phyloP scores from a whole-genome alignment of 148 eudicot genomes.

The Amaranthus cruentus region DNA sequence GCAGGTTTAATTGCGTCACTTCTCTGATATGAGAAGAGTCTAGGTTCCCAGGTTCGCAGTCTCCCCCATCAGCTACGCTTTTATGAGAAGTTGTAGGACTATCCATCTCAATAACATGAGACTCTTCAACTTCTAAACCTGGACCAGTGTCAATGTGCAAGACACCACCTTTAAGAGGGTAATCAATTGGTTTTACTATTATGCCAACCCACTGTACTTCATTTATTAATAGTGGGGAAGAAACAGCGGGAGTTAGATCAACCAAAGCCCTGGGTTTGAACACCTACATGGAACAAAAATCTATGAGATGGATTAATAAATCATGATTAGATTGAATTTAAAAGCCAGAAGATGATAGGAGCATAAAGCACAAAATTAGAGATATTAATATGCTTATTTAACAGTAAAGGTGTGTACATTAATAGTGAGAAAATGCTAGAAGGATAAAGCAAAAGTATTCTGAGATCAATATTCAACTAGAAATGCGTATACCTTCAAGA shows the following conservation, averaged over 20 bases:
- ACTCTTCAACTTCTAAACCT: constrained; percentile 66
- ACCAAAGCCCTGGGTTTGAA: constrained; percentile 89
- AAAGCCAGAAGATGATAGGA: constrained; percentile 6
- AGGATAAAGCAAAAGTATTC: background rate
- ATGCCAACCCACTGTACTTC: constrained; percentile 97
- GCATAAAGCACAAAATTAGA: background rate
- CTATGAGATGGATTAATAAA: constrained; percentile 12
- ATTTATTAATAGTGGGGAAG: constrained; percentile 90
- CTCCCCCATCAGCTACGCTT: constrained; percentile 26
- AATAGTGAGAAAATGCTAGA: constrained; percentile 6
- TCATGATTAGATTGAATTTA: background rate
- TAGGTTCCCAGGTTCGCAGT: constrained; percentile 23
- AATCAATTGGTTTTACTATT: constrained; percentile 78
- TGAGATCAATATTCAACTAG: background rate
- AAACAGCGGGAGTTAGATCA: constrained; percentile 88
- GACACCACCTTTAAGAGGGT: constrained; percentile 82
- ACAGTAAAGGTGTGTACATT: constrained; percentile 44
- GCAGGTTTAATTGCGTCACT: constrained; percentile 47
- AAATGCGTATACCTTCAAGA: constrained; percentile 60
- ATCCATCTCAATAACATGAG: constrained; percentile 74
- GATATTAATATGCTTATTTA: background rate
- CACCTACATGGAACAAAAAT: constrained; percentile 42
- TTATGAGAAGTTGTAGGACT: constrained; percentile 31
- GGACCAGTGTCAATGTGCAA: constrained; percentile 91
- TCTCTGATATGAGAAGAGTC: constrained; percentile 30